Conservation (phyloP, 1,284 basidiomycete species). For the Cerioporus squamosus region DNA sequence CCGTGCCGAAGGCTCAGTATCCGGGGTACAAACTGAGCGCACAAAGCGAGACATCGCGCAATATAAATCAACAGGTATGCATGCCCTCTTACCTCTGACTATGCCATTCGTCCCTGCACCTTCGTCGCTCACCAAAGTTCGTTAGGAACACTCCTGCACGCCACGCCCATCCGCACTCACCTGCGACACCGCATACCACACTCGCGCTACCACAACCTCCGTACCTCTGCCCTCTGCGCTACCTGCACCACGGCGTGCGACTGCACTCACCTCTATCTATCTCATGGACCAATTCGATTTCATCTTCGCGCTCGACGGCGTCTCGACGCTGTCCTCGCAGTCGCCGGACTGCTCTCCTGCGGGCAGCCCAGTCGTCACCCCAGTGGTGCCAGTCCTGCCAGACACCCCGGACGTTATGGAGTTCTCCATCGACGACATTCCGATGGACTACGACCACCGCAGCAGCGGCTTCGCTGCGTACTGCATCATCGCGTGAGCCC, state of each 20-base stretch:
- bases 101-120: not conserved
- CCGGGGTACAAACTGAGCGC: not conserved
- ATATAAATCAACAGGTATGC: no score
- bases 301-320: not conserved
- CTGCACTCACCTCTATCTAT: not conserved
- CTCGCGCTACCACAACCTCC: not conserved
- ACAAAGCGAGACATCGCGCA: not conserved
- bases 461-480: conserved; percentile 6
- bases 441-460: conserved; percentile 5
- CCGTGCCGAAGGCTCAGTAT: not conserved
- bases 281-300: not conserved
- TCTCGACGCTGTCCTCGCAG: not conserved
- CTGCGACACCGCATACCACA: not conserved
- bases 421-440: not conserved
- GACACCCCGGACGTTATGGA: not conserved
- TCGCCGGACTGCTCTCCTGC: not conserved
- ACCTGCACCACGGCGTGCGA: not conserved
- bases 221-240: not conserved
- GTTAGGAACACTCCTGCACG: not conserved
- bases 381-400: not conserved
- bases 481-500: not conserved
- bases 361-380: not conserved
- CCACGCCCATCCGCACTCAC: not conserved
- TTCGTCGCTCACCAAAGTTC: not conserved
- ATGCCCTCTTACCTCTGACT: not conserved